These are phyloP conservation scores for Leucaena leucocephala DNA, from an alignment of 306 rosid genomes.

Conservation along the genomic window DNA sequence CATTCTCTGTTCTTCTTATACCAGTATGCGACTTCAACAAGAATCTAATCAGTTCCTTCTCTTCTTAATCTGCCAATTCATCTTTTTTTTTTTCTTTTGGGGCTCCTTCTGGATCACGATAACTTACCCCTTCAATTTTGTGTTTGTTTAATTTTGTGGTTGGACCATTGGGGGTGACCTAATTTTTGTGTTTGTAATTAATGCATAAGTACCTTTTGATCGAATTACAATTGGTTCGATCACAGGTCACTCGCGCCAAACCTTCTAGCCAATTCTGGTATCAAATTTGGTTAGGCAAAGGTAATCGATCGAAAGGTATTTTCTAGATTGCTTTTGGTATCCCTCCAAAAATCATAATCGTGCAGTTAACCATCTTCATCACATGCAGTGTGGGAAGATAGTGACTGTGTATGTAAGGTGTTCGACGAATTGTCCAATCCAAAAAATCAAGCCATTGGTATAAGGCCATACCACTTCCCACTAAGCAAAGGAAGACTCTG, in stretches of 20 bases:
- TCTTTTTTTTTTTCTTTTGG: neutral
- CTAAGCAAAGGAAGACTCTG: neutral
- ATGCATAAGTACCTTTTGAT: constrained; percentile 26
- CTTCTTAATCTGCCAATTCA: neutral
- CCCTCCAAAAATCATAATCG: neutral
- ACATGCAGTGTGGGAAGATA: constrained; percentile 30
- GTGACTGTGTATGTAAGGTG: neutral
- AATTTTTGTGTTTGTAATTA: neutral
- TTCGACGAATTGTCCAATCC: constrained; percentile 13
- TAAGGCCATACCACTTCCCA: neutral
- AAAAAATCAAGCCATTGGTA: neutral
- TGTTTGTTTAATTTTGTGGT: neutral
- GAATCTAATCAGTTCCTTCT: neutral
- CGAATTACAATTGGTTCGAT: constrained; percentile 7
- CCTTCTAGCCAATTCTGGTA: constrained; percentile 17
- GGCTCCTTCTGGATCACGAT: neutral
- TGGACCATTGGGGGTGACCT: constrained; percentile 3
- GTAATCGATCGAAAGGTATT: constrained; percentile 27
- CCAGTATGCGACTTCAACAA: neutral
- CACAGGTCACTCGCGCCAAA: constrained; percentile 12
- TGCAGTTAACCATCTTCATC: constrained; percentile 15
- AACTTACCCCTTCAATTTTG: neutral
- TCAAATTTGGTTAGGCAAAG: constrained; percentile 36
- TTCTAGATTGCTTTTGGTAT: constrained; percentile 18
- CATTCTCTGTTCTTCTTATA: neutral